Conservation (phyloP, 805 yeast species). For the Komagataella kurtzmanii region DNA sequence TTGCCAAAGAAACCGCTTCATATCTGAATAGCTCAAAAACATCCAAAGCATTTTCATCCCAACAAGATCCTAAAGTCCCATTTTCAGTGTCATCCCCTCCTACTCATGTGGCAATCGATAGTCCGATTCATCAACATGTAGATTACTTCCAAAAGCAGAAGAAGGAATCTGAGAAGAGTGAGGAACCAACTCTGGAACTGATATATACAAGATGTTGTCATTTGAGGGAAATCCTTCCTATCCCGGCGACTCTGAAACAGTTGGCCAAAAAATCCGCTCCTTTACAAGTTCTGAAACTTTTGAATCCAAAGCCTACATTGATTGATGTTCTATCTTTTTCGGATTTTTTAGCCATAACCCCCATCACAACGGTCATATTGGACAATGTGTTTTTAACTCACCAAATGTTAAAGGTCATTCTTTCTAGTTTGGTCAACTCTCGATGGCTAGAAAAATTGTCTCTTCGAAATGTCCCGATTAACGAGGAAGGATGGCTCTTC, state of each 20-base stretch:
- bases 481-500: slow-evolving; percentile 33
- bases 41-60: slow-evolving; percentile 7
- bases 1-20: slow-evolving; percentile 49
- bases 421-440: slow-evolving; percentile 31
- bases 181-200: slow-evolving; percentile 24
- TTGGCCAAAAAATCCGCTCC: slow-evolving; percentile 36
- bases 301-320: slow-evolving; percentile 45
- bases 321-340: slow-evolving; percentile 44
- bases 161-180: slow-evolving; percentile 17
- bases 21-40: slow-evolving; percentile 22
- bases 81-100: slow-evolving; percentile 5
- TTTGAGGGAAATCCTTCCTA: slow-evolving; percentile 32
- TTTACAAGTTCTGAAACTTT: slow-evolving; percentile 37
- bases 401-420: slow-evolving; percentile 36
- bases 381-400: slow-evolving; percentile 43
- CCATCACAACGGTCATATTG: slow-evolving; percentile 39
- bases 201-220: slow-evolving; percentile 38
- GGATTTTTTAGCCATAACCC: slow-evolving; percentile 43
- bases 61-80: slow-evolving; percentile 6
- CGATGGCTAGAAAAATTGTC: slow-evolving; percentile 35
- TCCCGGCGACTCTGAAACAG: slow-evolving; percentile 39
- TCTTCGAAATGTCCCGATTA: slow-evolving; percentile 41
- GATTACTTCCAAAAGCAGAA: slow-evolving; percentile 13
- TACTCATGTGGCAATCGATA: slow-evolving; percentile 42
- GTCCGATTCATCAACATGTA: slow-evolving; percentile 41